Evolutionary conservation across 805 yeast species (phyloP), one percentile per base, ranked within the genome.

Genomic region (Jamesozyma jinghongensis): DNA sequence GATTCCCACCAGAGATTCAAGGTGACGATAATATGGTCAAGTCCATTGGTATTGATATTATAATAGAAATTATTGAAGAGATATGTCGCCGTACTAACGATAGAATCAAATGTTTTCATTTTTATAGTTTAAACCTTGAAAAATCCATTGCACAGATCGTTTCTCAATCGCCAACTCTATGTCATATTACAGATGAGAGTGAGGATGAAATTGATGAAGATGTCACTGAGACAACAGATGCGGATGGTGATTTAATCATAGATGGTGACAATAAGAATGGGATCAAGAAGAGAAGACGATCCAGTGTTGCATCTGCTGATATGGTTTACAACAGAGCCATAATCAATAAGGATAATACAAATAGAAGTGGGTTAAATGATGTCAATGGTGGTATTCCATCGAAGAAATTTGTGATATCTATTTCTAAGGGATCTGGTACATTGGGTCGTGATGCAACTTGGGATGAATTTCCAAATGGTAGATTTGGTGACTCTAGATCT

Each of bases 401-500:
- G 28, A 74, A 75, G 48, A 74, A 74, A 55, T 75, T 75, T 3
- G 70, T 85, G 29, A 68, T 85, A 30, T 85, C 87, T 5, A 85
- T 86, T 32, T 81, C 92, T 33, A 73, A 82, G 13, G 95, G 95
- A 32, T 79, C 81, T 49, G 95, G 95, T 31, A 74, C 81, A 2
- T 56, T 85, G 20, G 95, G 95, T 28, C 77, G 85, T 53, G 92
- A 85, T 59, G 95, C 94, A 3, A 84, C 88, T 1, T 88, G 97
- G 97, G 97, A 88, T 67, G 97, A 88, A 56, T 88, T 85, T 62
- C 92, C 96, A 20, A 86, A 88, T 62, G 95, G 97, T 57, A 74
- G 97, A 66, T 86, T 85, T 61, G 94, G 97, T 66, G 95, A 87
- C 64, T 84, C 95, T 0, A 71, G 92, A 53, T 85, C 95, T 27